Conservation (phyloP, 148 eudicot genomes). For the Vaccinium vitisidaea region DNA sequence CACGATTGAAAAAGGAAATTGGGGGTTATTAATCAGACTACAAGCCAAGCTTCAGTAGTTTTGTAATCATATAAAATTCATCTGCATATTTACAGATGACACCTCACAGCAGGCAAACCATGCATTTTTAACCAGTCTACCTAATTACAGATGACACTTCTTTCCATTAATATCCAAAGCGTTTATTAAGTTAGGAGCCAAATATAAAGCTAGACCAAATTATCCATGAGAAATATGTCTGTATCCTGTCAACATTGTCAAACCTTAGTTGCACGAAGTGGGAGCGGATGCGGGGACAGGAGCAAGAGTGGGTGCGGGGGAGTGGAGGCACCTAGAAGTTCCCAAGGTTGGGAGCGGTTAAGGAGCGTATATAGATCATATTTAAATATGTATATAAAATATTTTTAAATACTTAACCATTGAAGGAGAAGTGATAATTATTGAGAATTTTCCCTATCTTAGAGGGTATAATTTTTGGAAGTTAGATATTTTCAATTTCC, state of each 20-base stretch:
- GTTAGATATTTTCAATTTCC: too few species aligned
- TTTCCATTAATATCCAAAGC: neutral
- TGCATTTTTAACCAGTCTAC: neutral
- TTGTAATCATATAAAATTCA: neutral
- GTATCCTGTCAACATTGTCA: neutral
- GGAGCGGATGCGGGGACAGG: too few species aligned
- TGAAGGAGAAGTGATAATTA: too few species aligned
- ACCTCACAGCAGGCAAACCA: neutral
- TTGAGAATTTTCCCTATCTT: too few species aligned
- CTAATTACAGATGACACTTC: neutral
- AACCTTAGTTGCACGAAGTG: too few species aligned
- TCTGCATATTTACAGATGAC: neutral
- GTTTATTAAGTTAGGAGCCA: neutral
- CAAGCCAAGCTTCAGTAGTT: neutral
- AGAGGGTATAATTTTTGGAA: too few species aligned
- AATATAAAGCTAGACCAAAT: neutral
- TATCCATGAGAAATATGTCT: neutral
- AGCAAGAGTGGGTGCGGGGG: too few species aligned
- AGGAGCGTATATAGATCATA: too few species aligned
- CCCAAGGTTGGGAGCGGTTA: too few species aligned
- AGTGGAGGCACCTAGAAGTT: too few species aligned
- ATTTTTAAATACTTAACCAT: too few species aligned
- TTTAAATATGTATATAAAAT: too few species aligned
- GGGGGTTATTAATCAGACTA: neutral
- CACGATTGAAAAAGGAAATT: neutral